Conservation (phyloP, 352 stramenopile species). For the Phytopythium chamaehyphon region DNA sequence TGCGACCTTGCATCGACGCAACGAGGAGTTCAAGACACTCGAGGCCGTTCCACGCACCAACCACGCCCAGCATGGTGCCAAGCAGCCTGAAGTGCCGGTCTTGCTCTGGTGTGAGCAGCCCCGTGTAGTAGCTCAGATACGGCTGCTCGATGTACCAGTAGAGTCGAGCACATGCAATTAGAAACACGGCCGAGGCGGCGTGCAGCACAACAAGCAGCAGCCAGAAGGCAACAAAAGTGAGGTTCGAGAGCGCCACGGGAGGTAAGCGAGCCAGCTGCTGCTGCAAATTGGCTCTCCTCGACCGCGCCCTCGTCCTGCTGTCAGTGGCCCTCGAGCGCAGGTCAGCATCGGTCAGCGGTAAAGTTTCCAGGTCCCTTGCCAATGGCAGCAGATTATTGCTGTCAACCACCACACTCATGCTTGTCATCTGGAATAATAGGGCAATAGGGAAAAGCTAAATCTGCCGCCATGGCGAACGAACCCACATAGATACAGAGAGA, state of each 20-base stretch:
- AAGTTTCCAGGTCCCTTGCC: too few species aligned
- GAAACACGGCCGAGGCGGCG: conserved; percentile 13
- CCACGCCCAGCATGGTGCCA: conserved; percentile 14
- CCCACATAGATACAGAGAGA: too few species aligned
- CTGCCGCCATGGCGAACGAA: too few species aligned
- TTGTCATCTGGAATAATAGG: too few species aligned
- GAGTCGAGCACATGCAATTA: conserved; percentile 14
- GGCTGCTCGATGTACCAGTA: conserved; percentile 36
- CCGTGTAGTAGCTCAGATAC: conserved; percentile 41
- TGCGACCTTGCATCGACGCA: conserved; percentile 9
- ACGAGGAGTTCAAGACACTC: conserved; percentile 13
- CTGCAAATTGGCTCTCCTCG: background rate
- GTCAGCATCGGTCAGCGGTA: too few species aligned
- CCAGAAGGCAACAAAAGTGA: conserved; percentile 13
- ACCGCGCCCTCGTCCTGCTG: too few species aligned
- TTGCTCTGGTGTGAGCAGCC: conserved; percentile 21
- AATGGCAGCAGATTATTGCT: too few species aligned
- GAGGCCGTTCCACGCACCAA: conserved; percentile 14
- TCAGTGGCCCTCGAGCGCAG: too few species aligned
- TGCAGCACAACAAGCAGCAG: conserved; percentile 12
- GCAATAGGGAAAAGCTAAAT: too few species aligned
- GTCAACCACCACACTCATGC: too few species aligned
- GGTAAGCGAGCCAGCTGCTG: background rate
- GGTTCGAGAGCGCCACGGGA: conserved; percentile 3
- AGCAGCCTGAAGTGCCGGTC: conserved; percentile 22